Evolutionary conservation across 2,329 filamentous ascomycete species (phyloP).

Genomic region (Didymella keratinophila): DNA sequence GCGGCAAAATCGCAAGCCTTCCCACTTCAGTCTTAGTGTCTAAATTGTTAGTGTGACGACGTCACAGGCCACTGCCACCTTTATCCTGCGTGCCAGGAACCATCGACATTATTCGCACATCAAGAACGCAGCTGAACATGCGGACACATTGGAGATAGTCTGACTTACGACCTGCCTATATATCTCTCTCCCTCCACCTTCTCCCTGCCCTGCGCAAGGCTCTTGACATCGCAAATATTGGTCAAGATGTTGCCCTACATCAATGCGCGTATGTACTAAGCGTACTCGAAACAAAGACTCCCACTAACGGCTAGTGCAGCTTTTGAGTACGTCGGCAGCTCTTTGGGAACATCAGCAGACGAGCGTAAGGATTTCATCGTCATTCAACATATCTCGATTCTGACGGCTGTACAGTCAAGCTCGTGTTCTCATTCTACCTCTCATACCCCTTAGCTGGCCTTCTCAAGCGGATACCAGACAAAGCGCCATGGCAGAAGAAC

Average conservation of each 20-base stretch:
- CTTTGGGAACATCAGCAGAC: constrained; percentile 69
- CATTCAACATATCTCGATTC: constrained; percentile 4
- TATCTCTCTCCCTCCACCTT: not conserved
- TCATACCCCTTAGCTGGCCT: constrained; percentile 91
- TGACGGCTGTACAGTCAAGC: constrained; percentile 75
- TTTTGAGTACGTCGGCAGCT: constrained; percentile 65
- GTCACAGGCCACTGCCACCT: constrained; percentile 25
- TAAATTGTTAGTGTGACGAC: constrained; percentile 26
- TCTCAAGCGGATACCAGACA: constrained; percentile 89
- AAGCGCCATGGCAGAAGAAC: constrained; percentile 84
- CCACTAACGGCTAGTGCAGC: constrained; percentile 53
- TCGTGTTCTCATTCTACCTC: constrained; percentile 86
- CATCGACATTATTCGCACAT: constrained; percentile 13
- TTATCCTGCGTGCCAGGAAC: constrained; percentile 18
- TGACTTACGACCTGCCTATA: not conserved
- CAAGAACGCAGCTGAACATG: constrained; percentile 25
- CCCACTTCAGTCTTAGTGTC: not conserved
- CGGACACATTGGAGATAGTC: constrained; percentile 24
- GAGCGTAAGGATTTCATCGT: constrained; percentile 60
- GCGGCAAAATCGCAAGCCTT: constrained; percentile 3
- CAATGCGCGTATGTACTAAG: constrained; percentile 61
- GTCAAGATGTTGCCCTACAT: constrained; percentile 69
- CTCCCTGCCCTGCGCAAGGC: not conserved
- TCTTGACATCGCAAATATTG: not conserved
- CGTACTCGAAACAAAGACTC: constrained; percentile 2